A percentile compares a stretch with the other conserved stretches of the same genome.
Evolutionary conservation across 805 yeast genomes (phyloP).

Genomic region (Candida sakaeoensis): DNA sequence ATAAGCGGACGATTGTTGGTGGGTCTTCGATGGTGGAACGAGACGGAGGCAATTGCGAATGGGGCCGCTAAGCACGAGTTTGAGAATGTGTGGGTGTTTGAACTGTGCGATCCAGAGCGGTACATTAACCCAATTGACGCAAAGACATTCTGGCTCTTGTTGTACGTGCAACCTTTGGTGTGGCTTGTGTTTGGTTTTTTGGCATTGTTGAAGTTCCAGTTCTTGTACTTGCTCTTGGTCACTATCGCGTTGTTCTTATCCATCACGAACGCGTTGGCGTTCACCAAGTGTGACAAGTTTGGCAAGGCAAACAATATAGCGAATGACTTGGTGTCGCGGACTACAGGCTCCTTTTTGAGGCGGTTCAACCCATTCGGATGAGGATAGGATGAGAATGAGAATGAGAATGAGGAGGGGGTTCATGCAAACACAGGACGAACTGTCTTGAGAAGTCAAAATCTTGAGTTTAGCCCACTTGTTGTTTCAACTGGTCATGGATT

Average conservation of each 20-base stretch:
- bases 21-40: conserved; percentile 98
- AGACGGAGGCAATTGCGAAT: conserved; percentile 47
- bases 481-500: too few species aligned
- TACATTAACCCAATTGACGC: conserved; percentile 89
- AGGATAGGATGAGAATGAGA: too few species aligned
- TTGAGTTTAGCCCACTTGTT: too few species aligned
- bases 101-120: conserved; percentile 70
- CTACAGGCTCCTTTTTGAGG: conserved; percentile 43
- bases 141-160: conserved; percentile 77
- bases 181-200: conserved; percentile 76
- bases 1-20: conserved; percentile 86
- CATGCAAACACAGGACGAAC: too few species aligned
- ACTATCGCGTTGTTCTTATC: conserved; percentile 69
- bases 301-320: conserved; percentile 77
- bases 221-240: conserved; percentile 61
- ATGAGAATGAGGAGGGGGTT: too few species aligned
- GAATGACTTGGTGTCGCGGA: conserved; percentile 49
- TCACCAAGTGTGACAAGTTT: conserved; percentile 88
- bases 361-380: conserved; percentile 44
- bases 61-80: conserved; percentile 51
- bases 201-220: conserved; percentile 74
- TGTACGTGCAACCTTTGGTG: conserved; percentile 69
- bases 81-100: conserved; percentile 82
- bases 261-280: conserved; percentile 81
- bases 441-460: too few species aligned